Evolutionary conservation across 2,329 filamentous ascomycete species (phyloP), one percentile per base, ranked within the genome.

Genomic region (Diplocarpon rosae): DNA sequence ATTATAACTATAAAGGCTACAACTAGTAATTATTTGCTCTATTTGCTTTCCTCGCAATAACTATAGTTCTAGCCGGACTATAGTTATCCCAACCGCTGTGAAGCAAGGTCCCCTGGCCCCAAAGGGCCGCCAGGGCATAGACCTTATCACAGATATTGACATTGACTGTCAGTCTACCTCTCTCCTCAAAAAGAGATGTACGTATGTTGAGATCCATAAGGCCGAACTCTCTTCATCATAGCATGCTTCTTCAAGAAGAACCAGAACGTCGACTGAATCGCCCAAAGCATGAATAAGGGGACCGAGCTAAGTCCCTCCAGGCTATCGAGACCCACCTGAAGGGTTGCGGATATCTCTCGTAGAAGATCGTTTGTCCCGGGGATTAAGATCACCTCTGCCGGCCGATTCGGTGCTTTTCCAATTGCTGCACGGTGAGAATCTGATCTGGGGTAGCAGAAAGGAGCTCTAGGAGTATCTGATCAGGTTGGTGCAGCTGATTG

Each of bases 241-340:
- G 58, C 59, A 17, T 61, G 58, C 51, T 57, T 62, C 47, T 51
- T 50, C 10, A 36, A 46, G 3, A 53, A 57, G 3, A 53, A 57
- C 16, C 53, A 55, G 34, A 50, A 58, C 17, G 51, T 51, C 15
- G 47, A 44, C 5, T 62, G n/a, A n/a, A n/a, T n/a, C n/a, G 60
- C 44, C 52, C 53, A 5, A 50, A 57, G 37, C 59, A 62, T 37
- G 43, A 56, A 37, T 37, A 52, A 33, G 53, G 44, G 2, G 42
- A 49, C 17, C 52, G 56, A 24, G 39, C 42, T 4, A 36, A 42
- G 14, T 58, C 51, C 42, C 46, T 59, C 17, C 54, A 61, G 43
- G 60, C 62, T 10, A 59, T 66, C 52, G 64, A 66, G 32, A 63
- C 65, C 37, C 57, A 58, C 39, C 43, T 61, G 34, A 54, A 49